Evolutionary conservation across 331 rosid genomes (phyloP), one percentile per base, ranked within the genome.

Genomic region (Ulmus americana): DNA sequence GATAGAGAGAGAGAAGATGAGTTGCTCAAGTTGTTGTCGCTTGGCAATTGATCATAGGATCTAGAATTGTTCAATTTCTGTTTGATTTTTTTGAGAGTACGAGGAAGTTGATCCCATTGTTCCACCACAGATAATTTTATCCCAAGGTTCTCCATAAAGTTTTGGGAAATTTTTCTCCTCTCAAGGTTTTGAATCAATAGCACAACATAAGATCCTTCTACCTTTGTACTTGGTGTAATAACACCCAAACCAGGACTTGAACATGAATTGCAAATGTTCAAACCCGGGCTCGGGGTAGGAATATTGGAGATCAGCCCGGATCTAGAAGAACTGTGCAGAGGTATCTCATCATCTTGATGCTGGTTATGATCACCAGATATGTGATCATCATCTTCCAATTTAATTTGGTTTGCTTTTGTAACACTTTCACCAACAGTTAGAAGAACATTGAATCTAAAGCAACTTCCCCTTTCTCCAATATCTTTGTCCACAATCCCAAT

Each of bases 401-500:
- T 68, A 55, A 16, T 18, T 56, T 47, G 71, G 43, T 77, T 85
- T 55, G 10, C 63, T 66, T 46, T 79, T 39, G 55, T 58, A 48
- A 11, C 15, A 38, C 57, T 55, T 0, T 11, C 51, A 41, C 82
- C 75, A 20, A 47, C 38, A 6, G 61, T 41, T 6, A 92, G 81
- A 12, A 77, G 49, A 54, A 85, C 87, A 74, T 73, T 86, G 73
- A 92, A 92, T 69, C 73, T 88, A 65, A 92, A 83, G 71, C 95
- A 86, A 9, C 88, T 75, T 48, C 95, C 97, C 46, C 67, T 77
- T 68, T 86, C 85, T 1, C 86, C 94, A 0, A 64, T 63, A 45
- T 80, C 90, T 73, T 92, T 92, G 49, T 92, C 96, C 51, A 82
- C 66, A 62, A 92, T 83, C 62, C 47, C 70, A 69, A 88, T 85